Evolutionary conservation across 176 grass and related monocot species (phyloP).

Genomic region (Musa schizocarpa): DNA sequence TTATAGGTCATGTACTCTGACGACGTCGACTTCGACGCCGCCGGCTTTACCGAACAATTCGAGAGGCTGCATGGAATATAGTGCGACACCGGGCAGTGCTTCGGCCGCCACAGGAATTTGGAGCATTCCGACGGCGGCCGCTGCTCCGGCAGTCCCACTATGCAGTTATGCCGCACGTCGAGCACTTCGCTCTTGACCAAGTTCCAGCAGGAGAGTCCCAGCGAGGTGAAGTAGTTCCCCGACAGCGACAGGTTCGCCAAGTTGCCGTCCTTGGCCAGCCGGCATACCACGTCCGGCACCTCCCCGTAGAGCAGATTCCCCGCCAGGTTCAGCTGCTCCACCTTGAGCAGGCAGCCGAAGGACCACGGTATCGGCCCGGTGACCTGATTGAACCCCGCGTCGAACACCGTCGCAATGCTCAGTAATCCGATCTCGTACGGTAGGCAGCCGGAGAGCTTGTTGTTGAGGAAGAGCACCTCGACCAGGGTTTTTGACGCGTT

Average conservation of each 20-base stretch:
- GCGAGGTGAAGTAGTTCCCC: conserved; percentile 1
- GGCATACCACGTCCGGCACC: conserved; percentile 15
- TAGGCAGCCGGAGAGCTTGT: conserved; percentile 9
- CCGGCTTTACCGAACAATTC: not conserved
- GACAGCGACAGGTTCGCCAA: conserved; percentile 11
- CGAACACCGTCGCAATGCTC: conserved; percentile 3
- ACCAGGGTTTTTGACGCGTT: not conserved
- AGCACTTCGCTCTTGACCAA: not conserved
- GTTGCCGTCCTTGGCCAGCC: conserved; percentile 6
- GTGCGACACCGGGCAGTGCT: not conserved
- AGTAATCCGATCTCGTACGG: conserved; percentile 6
- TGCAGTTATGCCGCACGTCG: conserved; percentile 2
- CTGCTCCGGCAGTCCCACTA: not conserved
- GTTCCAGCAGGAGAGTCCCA: not conserved
- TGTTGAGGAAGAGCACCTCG: conserved; percentile 19
- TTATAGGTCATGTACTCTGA: not conserved
- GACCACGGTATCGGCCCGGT: conserved; percentile 13
- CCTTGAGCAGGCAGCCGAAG: conserved; percentile 10
- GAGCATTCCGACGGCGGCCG: not conserved
- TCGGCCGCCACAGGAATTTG: not conserved
- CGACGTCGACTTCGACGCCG: not conserved
- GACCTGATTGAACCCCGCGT: conserved; percentile 4
- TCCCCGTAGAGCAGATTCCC: conserved; percentile 10
- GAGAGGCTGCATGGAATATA: not conserved
- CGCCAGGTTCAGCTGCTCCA: conserved; percentile 16